These are phyloP conservation scores for Ceratocystis huliohia DNA, from an alignment of 2,329 filamentous ascomycete species.

Conservation along the genomic window DNA sequence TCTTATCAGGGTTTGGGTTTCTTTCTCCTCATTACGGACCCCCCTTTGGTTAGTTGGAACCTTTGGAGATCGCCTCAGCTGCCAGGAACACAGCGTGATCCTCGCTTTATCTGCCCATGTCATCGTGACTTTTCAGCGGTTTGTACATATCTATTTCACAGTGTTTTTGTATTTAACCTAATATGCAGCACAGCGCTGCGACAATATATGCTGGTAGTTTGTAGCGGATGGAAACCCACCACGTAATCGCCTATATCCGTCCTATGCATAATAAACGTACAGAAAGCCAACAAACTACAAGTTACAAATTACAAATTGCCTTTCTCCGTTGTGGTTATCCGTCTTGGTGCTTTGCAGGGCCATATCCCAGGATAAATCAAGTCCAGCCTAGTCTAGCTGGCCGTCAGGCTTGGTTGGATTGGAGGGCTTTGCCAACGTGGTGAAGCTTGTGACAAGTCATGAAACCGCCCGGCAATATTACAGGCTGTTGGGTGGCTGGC, in stretches of 20 bases:
- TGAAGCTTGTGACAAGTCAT: conserved; percentile 7
- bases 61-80: background rate
- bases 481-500: background rate
- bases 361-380: too few species aligned
- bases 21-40: background rate
- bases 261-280: background rate
- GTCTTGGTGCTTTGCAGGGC: too few species aligned
- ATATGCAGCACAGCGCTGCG: background rate
- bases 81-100: background rate
- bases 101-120: conserved; percentile 4
- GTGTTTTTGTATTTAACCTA: background rate
- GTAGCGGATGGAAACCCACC: background rate
- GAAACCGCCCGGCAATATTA: conserved; percentile 1
- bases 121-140: background rate
- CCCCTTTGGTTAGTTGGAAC: background rate
- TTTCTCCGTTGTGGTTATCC: background rate
- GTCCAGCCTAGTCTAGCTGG: too few species aligned
- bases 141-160: background rate
- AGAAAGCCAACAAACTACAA: too few species aligned
- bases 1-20: background rate
- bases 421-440: too few species aligned
- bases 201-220: background rate
- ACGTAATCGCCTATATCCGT: background rate
- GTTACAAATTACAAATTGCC: background rate
- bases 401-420: background rate